phyloP scores from a whole-genome alignment of 805 yeast species.

The Ogataea thermomethanolica region DNA sequence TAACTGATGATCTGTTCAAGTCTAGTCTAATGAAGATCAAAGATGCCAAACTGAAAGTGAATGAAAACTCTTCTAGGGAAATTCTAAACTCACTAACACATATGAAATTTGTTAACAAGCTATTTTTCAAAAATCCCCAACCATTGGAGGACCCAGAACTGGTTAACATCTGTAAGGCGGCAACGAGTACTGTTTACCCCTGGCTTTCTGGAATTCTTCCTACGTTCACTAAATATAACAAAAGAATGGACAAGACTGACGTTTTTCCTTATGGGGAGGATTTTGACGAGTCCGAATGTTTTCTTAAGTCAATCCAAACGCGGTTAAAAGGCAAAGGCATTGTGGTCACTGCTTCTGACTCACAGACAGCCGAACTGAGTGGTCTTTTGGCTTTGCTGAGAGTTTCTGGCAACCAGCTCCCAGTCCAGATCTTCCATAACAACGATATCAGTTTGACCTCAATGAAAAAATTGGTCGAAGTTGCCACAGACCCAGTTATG shows the following conservation, averaged over 20 bases:
- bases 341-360: constrained; percentile 48
- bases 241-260: constrained; percentile 11
- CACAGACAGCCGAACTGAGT: constrained; percentile 43
- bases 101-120: constrained; percentile 25
- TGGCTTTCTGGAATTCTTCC: constrained; percentile 42
- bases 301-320: constrained; percentile 28
- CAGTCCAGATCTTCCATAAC: constrained; percentile 45
- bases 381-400: constrained; percentile 48
- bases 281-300: constrained; percentile 16
- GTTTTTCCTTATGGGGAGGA: constrained; percentile 15
- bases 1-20: constrained; percentile 26
- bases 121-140: constrained; percentile 19
- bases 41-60: constrained; percentile 22
- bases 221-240: constrained; percentile 35
- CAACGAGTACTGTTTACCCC: constrained; percentile 33
- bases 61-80: constrained; percentile 24
- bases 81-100: constrained; percentile 26
- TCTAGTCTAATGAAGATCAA: constrained; percentile 18
- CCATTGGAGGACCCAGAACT: constrained; percentile 9
- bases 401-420: constrained; percentile 45
- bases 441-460: constrained; percentile 37
- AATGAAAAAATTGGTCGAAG: constrained; percentile 32
- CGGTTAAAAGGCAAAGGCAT: constrained; percentile 47
- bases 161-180: constrained; percentile 14
- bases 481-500: constrained; percentile 35